These are phyloP conservation scores for Gynochthodes officinalis DNA, from an alignment of 257 asterid species.

Conservation along the genomic window DNA sequence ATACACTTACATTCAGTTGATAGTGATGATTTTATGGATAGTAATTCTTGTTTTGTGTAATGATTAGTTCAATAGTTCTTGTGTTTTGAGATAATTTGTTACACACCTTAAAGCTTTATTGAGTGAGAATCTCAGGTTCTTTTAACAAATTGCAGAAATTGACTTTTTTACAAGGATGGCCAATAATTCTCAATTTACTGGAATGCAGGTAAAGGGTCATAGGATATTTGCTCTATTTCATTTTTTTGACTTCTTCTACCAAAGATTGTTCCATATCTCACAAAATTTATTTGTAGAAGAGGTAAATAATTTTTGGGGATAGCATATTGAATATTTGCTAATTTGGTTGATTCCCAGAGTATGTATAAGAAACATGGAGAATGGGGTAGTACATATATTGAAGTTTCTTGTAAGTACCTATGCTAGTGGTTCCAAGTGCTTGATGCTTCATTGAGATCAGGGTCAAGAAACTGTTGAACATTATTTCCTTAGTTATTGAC, in stretches of 20 bases:
- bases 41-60: not conserved
- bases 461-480: not conserved
- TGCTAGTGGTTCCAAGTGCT: constrained; percentile 2
- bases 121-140: not conserved
- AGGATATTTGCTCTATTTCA: not conserved
- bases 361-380: not conserved
- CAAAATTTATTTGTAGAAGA: not conserved
- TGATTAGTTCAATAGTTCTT: not conserved
- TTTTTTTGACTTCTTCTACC: not conserved
- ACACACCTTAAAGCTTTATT: not conserved
- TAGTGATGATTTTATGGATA: not conserved
- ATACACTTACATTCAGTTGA: not conserved
- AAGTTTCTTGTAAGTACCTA: too few species aligned
- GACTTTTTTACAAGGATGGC: constrained; percentile 25
- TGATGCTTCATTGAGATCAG: not conserved
- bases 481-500: not conserved
- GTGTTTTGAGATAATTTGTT: not conserved
- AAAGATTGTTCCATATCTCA: not conserved
- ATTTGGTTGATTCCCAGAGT: not conserved
- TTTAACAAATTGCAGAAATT: constrained; percentile 14
- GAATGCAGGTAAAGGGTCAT: constrained; percentile 36
- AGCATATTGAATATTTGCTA: not conserved
- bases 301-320: not conserved
- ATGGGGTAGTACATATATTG: not conserved
- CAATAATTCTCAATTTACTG: constrained; percentile 34